Base-by-base conservation (phyloP, 108 stramenopile genomes). In the Cyclotella cryptica region DNA sequence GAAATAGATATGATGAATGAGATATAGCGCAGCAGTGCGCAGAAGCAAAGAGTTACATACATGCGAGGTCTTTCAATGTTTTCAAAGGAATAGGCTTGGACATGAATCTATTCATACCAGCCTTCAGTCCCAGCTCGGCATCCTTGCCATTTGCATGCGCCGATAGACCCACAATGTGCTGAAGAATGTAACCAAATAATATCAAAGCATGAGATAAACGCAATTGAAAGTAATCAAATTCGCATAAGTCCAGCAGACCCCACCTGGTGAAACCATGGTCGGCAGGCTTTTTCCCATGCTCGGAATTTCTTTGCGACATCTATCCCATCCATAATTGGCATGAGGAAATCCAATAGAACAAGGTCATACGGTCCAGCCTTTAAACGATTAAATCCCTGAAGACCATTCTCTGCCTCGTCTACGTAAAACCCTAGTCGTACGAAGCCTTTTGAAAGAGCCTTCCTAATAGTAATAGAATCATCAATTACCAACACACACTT, bases 261-360 rank as follows among this genome's bases (percentile, higher is more conserved):
- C 6, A 71, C 69, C 73, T 87, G 86, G 43, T 79, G 84, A 78
- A 86, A 84, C 43, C 74, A 74, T 18, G 86, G 79, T 3, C 90
- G 74, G 40, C 86, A 67, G 0, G 64, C 41, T 41, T 51, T 59
- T 69, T 91, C 93, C 90, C 93, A 90, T 10, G 73, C 71, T 17
- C 93, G 74, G 69, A 82, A 90, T 47, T 91, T 88, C 66, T 87
- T 74, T 45, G 88, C 89, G 71, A 90, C 87, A 57, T 93, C 90
- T 5, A 96, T 47, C 13, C 94, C 94, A 70, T 96, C 92, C 87
- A 92, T 89, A 18, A 93, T 77, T 18, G 94, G 94, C 94, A 96
- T 96, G 40, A 93, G 67, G 71, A 92, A 92, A 66, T 96, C 92
- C 44, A 86, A 86, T 12, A 96, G 41, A 8, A 85, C 86, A 18